Evolutionary conservation across 106 monocot genomes (phyloP), one percentile per base, ranked within the genome.

Genomic region (Cymbidium sinense): DNA sequence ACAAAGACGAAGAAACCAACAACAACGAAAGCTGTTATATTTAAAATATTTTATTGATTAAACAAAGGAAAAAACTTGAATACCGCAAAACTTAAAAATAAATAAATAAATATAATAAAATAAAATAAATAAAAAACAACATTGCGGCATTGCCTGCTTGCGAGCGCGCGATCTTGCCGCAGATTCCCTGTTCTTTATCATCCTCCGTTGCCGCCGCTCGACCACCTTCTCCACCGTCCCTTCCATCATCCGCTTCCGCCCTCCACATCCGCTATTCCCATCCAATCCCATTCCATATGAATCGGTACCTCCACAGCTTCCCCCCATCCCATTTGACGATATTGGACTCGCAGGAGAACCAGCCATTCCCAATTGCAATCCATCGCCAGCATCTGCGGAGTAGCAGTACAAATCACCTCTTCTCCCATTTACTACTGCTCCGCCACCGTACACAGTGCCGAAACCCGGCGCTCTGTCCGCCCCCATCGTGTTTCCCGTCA

Each of bases 141-240:
- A n/a, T n/a, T n/a, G 52, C 36, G 21, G 19, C 35, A 17, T 19
- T 50, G 83, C 91, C 88, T 91, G 91, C 72, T 89, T 92, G 36
- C 91, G 69, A 37, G 91, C 91, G 10, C 91, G 86, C 2, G 91
- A 92, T n/a, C 91, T 80, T 7, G 91, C 91, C 0, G 91, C 91
- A 6, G 91, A 92, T 74, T 89, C 91, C 9, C 91, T 64, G 70
- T 89, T 92, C 84, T 92, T 88, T 37, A 90, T 88, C 90, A 90
- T 88, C 78, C 87, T 54, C 72, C 90, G 39, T 78, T 87, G 91
- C 81, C 89, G 55, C 71, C 88, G 77, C 77, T 91, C 88, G 70
- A 86, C 91, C 73, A 78, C 83, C 88, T 77, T 84, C 80, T 91
- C 91, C 61, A 75, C 79, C 6, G 7, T 41, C 33, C 82, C 82